Conservation (phyloP, 306 rosid species). For the Carpinus fangiana region DNA sequence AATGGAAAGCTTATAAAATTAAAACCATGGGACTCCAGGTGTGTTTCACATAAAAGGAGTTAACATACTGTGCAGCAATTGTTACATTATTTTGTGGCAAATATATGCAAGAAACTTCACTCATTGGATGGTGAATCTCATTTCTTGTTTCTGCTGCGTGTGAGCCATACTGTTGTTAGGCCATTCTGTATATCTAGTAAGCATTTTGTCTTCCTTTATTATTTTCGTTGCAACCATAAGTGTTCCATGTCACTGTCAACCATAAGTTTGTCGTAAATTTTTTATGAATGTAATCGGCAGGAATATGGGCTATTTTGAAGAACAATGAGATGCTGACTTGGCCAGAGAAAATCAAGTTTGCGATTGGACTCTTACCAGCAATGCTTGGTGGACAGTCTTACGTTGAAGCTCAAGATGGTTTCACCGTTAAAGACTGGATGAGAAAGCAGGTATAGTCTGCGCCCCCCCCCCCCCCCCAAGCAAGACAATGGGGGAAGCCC, state of each 20-base stretch:
- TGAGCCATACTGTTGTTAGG: neutral
- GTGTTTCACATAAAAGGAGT: neutral
- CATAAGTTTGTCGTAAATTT: constrained; percentile 9
- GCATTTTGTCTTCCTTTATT: neutral
- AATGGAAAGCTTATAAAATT: neutral
- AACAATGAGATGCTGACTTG: constrained; percentile 97
- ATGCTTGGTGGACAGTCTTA: constrained; percentile 94
- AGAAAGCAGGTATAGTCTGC: constrained; percentile 71
- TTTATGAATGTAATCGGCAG: constrained; percentile 42
- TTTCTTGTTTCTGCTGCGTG: too few species aligned
- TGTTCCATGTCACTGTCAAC: neutral
- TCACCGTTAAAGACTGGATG: constrained; percentile 92
- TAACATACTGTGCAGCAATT: neutral
- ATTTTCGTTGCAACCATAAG: neutral
- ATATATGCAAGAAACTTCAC: neutral
- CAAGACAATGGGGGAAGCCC: neutral
- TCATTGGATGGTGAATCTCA: too few species aligned
- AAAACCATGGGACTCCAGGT: neutral
- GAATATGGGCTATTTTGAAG: constrained; percentile 94
- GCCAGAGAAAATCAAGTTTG: constrained; percentile 96
- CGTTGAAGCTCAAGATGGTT: constrained; percentile 92
- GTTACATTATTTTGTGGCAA: neutral
- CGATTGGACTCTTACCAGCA: constrained; percentile 94
- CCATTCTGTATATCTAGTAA: neutral
- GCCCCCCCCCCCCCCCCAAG: neutral